phyloP scores from a whole-genome alignment of 768 basidiomycete genomes.

The Kwoniella sp. region DNA sequence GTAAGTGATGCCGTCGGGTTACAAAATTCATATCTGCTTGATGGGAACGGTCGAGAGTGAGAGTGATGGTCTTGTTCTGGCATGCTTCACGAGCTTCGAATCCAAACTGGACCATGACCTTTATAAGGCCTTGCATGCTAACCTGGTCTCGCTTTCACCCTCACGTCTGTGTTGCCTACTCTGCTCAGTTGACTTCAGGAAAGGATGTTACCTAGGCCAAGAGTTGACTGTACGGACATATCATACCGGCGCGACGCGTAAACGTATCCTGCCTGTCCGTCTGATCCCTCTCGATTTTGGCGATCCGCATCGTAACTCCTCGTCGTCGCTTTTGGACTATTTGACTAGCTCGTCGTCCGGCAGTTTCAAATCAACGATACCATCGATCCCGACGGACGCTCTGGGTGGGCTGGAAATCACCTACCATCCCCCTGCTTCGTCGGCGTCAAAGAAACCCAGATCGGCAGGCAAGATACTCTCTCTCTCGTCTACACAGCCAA shows the following conservation, averaged over 20 bases:
- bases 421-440: constrained; percentile 36
- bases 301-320: constrained; percentile 14
- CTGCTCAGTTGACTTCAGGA: constrained; percentile 81
- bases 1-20: too few species aligned
- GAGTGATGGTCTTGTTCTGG: neutral
- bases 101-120: too few species aligned
- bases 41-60: too few species aligned
- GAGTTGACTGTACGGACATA: constrained; percentile 95
- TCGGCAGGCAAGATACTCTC: constrained; percentile 74
- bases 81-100: too few species aligned
- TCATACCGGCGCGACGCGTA: constrained; percentile 87
- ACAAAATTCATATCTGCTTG: neutral
- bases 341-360: constrained; percentile 17
- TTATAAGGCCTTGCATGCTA: too few species aligned
- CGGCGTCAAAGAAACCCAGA: constrained; percentile 63
- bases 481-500: constrained; percentile 55
- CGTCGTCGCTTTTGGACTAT: constrained; percentile 18
- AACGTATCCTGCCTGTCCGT: constrained; percentile 81
- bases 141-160: too few species aligned
- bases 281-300: constrained; percentile 56
- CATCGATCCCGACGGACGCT: constrained; percentile 30
- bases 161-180: too few species aligned
- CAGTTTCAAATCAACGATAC: too few species aligned
- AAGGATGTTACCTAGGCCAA: constrained; percentile 98
- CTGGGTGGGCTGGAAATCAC: constrained; percentile 28